Conservation (phyloP, 148 eudicot species). For the Polygonum maritimum region DNA sequence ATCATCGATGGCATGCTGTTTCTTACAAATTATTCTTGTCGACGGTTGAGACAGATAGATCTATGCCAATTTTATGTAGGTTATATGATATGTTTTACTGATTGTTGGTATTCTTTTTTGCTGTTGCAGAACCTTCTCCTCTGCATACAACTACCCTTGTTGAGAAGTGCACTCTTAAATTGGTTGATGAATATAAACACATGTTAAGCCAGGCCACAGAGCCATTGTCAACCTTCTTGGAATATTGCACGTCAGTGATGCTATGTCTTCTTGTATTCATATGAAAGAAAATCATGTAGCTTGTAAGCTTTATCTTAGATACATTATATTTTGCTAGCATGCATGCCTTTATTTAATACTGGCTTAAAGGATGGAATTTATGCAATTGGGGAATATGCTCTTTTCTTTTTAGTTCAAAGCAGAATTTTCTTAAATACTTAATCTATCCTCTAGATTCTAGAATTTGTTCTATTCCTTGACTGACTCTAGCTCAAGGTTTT, state of each 20-base stretch:
- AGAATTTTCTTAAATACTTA: not conserved
- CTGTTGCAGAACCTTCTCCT: constrained; percentile 77
- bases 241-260: constrained; percentile 65
- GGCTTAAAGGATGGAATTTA: not conserved
- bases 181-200: constrained; percentile 93
- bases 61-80: not conserved
- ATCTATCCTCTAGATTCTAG: not conserved
- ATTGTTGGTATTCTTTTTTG: constrained; percentile 1
- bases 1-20: not conserved
- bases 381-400: not conserved
- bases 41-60: not conserved
- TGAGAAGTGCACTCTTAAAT: constrained; percentile 90
- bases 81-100: not conserved
- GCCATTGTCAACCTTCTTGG: constrained; percentile 84
- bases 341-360: not conserved
- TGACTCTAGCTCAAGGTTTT: not conserved
- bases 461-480: not conserved
- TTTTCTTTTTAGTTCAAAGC: not conserved
- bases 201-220: constrained; percentile 91
- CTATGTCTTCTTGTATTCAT: not conserved
- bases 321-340: not conserved
- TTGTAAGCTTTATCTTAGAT: not conserved
- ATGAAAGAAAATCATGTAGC: constrained; percentile 4
- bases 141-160: constrained; percentile 88
- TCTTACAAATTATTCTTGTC: not conserved